Percentiles rank a stretch among this genome's conserved stretches.
Evolutionary conservation across 805 yeast genomes (phyloP).

Genomic region (Zygosaccharomyces bisporus): DNA sequence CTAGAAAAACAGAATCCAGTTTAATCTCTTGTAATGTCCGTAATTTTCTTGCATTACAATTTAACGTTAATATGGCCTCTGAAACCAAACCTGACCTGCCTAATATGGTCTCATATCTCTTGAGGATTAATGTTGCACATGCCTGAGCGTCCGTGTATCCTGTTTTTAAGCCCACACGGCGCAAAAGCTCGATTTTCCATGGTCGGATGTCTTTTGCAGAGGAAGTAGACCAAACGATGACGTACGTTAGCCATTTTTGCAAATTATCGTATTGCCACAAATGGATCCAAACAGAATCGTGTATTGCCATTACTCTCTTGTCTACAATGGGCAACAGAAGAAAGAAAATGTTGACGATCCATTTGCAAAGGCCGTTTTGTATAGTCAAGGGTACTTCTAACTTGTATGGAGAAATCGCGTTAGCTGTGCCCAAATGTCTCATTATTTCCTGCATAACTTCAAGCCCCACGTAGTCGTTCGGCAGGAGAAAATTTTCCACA

Average conservation of each 20-base stretch:
- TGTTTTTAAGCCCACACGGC: slow-evolving; percentile 21
- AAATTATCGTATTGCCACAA: slow-evolving; percentile 37
- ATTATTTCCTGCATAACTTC: slow-evolving; percentile 28
- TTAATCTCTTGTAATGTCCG: slow-evolving; percentile 17
- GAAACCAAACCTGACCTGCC: slow-evolving; percentile 17
- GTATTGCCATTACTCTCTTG: not conserved
- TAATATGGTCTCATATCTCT: slow-evolving; percentile 18
- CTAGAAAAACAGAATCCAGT: slow-evolving; percentile 15
- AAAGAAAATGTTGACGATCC: slow-evolving; percentile 36
- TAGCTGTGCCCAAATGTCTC: slow-evolving; percentile 32
- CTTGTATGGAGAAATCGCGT: slow-evolving; percentile 22
- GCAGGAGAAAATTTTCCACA: slow-evolving; percentile 29
- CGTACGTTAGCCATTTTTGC: slow-evolving; percentile 35
- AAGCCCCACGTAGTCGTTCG: slow-evolving; percentile 29
- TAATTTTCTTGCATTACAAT: slow-evolving; percentile 20
- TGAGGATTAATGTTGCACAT: slow-evolving; percentile 23
- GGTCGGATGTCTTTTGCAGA: slow-evolving; percentile 28
- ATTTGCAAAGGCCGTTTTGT: slow-evolving; percentile 32
- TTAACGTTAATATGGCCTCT: slow-evolving; percentile 12
- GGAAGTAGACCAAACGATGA: slow-evolving; percentile 36
- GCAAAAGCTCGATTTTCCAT: slow-evolving; percentile 29
- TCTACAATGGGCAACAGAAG: slow-evolving; percentile 20
- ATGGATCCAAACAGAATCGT: slow-evolving; percentile 34
- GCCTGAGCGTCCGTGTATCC: slow-evolving; percentile 24
- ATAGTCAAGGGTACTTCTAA: slow-evolving; percentile 19